phyloP scores from a whole-genome alignment of 768 basidiomycete genomes.

The Pisolithus orientalis region DNA sequence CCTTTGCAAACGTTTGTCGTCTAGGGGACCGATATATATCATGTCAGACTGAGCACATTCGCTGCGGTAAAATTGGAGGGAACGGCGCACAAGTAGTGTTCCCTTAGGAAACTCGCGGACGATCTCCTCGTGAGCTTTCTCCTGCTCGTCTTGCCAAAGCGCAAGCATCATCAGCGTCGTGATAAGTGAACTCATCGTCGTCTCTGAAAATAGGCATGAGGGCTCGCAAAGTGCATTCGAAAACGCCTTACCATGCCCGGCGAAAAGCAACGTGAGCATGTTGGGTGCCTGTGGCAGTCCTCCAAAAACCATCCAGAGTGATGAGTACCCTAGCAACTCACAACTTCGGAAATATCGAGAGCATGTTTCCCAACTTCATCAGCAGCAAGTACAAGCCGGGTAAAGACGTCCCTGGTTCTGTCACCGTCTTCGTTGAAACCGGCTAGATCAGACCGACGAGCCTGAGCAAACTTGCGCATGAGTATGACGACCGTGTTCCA shows the following conservation, averaged over 20 bases:
- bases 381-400: constrained; percentile 40
- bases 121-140: constrained; percentile 20
- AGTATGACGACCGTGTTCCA: constrained; percentile 6
- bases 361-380: constrained; percentile 38
- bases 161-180: constrained; percentile 23
- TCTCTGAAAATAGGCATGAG: constrained; percentile 12
- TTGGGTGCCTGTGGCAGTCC: constrained; percentile 19
- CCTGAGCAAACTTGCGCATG: constrained; percentile 1
- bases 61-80: neutral
- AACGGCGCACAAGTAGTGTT: constrained; percentile 8
- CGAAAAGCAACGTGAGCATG: constrained; percentile 43
- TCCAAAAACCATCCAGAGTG: neutral
- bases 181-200: constrained; percentile 21
- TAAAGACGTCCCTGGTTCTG: constrained; percentile 31
- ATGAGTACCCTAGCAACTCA: neutral
- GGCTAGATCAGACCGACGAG: constrained; percentile 27
- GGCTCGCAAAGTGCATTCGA: neutral
- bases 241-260: constrained; percentile 45
- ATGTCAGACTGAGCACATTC: neutral
- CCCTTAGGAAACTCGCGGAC: constrained; percentile 12
- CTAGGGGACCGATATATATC: neutral
- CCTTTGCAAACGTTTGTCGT: neutral
- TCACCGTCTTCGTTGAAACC: constrained; percentile 1
- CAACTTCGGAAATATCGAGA: constrained; percentile 37
- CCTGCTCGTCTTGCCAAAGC: constrained; percentile 20